Base-by-base conservation (phyloP, 139 green algal species). In the Micractinium conductrix region DNA sequence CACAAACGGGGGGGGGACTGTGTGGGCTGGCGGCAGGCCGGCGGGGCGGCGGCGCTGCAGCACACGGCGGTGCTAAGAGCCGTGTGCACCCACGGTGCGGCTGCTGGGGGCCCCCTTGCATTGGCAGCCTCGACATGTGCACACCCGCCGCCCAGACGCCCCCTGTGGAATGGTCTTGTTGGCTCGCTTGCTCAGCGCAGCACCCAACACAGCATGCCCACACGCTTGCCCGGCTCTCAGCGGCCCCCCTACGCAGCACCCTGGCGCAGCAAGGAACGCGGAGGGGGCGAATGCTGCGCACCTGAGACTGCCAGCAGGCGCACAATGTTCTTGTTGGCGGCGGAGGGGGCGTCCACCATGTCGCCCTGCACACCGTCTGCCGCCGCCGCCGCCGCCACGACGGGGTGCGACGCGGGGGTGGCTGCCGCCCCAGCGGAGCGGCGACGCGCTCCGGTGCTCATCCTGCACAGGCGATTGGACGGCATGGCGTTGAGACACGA, bases 291-390 rank as follows among this genome's bases (percentile, higher is more conserved):
- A 5, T 3, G 53, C 58, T 67, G 45, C 75, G 17, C 58, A 82
- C 76, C 76, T 38, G 76, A 26, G 38, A 71, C 38, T 0, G 76
- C 76, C 42, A 71, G n/a, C 40, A 85, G 28, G 35, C 68, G 50
- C 22, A 55, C 68, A 24, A 48, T 42, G 68, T 60, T 72, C 37
- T 85, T 85, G 62, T 76, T 74, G n/a, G 62, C 30, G 17, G n/a
- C 78, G 8, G n/a, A 44, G 0, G 78, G 62, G 10, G 33, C 44
- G 28, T 74, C 62, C 62, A 84, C 38, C 78, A 84, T 75, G 40
- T 45, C 62, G 0, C 42, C 62, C 43, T 84, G 62, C 33, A 84
- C 78, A 35, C 55, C 78, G 12, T 83, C 60, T 2, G 60, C 63
- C 5, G 78, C 33, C 14, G 62, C 78, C 6, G 62, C 43, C 5